Evolutionary conservation across 768 basidiomycete species (phyloP).

Genomic region (Boletus patriciae): DNA sequence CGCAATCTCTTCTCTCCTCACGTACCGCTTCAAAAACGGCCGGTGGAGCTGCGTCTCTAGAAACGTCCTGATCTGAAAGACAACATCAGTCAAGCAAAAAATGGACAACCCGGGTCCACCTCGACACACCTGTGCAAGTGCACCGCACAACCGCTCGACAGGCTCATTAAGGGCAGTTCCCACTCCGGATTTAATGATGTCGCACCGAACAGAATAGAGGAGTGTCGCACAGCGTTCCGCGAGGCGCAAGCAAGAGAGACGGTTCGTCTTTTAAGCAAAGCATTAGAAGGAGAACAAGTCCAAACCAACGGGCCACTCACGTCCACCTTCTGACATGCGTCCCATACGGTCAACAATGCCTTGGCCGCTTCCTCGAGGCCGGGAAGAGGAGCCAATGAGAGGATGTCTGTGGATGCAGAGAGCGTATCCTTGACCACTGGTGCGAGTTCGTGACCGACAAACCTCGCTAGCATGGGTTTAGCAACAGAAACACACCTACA

Average conservation of each 20-base stretch:
- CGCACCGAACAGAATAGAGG: slow-evolving; percentile 60
- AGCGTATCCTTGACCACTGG: slow-evolving; percentile 40
- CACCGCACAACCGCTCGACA: slow-evolving; percentile 33
- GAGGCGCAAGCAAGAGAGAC: slow-evolving; percentile 65
- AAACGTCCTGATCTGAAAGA: slow-evolving; percentile 47
- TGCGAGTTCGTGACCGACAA: slow-evolving; percentile 34
- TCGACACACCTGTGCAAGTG: slow-evolving; percentile 46
- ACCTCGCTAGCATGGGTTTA: slow-evolving; percentile 24
- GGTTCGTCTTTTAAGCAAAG: slow-evolving; percentile 51
- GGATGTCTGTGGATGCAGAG: slow-evolving; percentile 34
- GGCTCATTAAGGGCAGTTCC: slow-evolving; percentile 50
- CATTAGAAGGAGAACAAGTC: background rate
- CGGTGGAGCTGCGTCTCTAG: slow-evolving; percentile 59
- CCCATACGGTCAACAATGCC: slow-evolving; percentile 63
- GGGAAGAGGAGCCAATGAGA: slow-evolving; percentile 54
- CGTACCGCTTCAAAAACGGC: slow-evolving; percentile 76
- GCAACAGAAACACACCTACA: background rate
- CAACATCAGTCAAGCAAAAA: background rate
- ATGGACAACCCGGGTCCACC: too few relatives aligned
- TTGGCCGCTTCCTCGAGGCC: slow-evolving; percentile 54
- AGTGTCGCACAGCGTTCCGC: slow-evolving; percentile 72
- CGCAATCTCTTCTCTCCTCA: slow-evolving; percentile 69
- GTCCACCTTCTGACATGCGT: slow-evolving; percentile 57
- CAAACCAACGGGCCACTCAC: slow-evolving; percentile 38
- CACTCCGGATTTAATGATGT: slow-evolving; percentile 59